Percentiles rank a stretch among this genome's conserved stretches.
These are phyloP conservation scores for Coriolopsis trogii DNA, from an alignment of 1,284 basidiomycete species.

Conservation along the genomic window DNA sequence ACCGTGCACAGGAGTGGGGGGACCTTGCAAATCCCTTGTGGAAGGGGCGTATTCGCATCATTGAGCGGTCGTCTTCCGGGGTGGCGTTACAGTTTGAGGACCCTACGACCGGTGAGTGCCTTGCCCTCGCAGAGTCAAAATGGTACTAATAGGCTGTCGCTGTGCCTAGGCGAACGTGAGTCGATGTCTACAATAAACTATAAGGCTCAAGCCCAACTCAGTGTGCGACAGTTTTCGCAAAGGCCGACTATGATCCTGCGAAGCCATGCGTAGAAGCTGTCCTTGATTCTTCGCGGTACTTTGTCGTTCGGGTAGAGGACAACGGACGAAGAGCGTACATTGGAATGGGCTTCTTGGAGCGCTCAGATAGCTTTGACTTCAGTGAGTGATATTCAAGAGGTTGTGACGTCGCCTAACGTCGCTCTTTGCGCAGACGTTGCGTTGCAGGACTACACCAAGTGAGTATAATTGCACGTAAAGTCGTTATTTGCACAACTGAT, in stretches of 20 bases:
- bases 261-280: conserved; percentile 92
- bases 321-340: conserved; percentile 88
- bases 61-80: conserved; percentile 70
- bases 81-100: conserved; percentile 77
- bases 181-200: neutral
- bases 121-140: neutral
- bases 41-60: conserved; percentile 87
- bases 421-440: conserved; percentile 71
- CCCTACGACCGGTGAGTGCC: conserved; percentile 62
- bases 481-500: neutral
- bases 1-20: conserved; percentile 86
- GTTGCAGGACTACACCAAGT: conserved; percentile 95
- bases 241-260: conserved; percentile 83
- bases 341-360: conserved; percentile 91
- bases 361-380: conserved; percentile 93
- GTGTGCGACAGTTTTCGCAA: conserved; percentile 78
- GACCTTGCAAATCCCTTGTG: conserved; percentile 82
- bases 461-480: conserved; percentile 25
- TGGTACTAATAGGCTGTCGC: neutral
- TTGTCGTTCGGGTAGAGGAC: conserved; percentile 92
- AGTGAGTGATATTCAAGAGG: conserved; percentile 52
- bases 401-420: neutral
- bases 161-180: conserved; percentile 27
- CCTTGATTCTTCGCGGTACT: conserved; percentile 94
- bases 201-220: neutral